These are phyloP conservation scores for Lactarius quietus DNA, from an alignment of 768 basidiomycete genomes.

Conservation along the genomic window DNA sequence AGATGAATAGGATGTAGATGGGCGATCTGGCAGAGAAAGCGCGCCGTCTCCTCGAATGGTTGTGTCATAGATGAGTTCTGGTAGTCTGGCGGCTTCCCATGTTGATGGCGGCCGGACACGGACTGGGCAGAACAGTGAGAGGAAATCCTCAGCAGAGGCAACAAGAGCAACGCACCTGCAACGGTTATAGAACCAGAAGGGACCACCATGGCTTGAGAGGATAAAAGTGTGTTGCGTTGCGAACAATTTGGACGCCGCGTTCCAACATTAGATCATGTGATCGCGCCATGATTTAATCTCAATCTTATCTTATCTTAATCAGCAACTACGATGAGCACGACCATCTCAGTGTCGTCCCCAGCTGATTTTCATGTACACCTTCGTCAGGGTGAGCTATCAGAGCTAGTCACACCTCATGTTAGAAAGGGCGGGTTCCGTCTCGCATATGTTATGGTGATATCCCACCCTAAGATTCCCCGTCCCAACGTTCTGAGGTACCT, in stretches of 20 bases:
- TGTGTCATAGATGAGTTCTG: constrained; percentile 66
- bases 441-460: constrained; percentile 92
- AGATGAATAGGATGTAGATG: constrained; percentile 49
- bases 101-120: constrained; percentile 86
- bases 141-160: background rate
- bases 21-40: constrained; percentile 60
- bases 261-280: constrained; percentile 24
- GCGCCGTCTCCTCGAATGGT: constrained; percentile 82
- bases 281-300: background rate
- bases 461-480: background rate
- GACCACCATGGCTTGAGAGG: constrained; percentile 48
- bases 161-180: constrained; percentile 51
- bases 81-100: constrained; percentile 82
- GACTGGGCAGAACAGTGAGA: constrained; percentile 46
- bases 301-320: constrained; percentile 20
- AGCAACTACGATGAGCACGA: constrained; percentile 31
- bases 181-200: constrained; percentile 86
- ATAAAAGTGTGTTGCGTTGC: background rate
- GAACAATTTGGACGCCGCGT: constrained; percentile 14
- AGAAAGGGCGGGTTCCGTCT: constrained; percentile 83
- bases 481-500: background rate
- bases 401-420: constrained; percentile 88
- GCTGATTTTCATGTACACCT: constrained; percentile 98
- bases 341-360: constrained; percentile 55
- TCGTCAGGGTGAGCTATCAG: constrained; percentile 77